Percentiles rank a stretch among this genome's conserved stretches.
Conservation (phyloP, 345 rosid species). For the Salix arbutifolia region DNA sequence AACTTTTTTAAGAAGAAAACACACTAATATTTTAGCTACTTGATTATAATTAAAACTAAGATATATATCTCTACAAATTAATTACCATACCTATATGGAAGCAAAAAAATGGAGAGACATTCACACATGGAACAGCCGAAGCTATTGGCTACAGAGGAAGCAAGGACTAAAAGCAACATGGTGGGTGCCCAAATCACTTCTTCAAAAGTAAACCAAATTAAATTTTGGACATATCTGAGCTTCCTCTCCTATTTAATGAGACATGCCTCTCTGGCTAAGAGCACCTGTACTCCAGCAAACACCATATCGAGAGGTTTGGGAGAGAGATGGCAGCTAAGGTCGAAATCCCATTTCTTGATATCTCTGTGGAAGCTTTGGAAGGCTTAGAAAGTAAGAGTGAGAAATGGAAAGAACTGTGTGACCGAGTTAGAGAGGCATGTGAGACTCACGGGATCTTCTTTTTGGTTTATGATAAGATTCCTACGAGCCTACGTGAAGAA, state of each 20-base stretch:
- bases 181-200: not conserved
- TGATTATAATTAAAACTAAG: too few relatives aligned
- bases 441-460: slow-evolving; percentile 42
- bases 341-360: slow-evolving; percentile 29
- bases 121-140: not conserved
- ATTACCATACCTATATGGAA: not conserved
- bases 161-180: not conserved
- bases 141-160: not conserved
- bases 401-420: slow-evolving; percentile 22
- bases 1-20: too few relatives aligned
- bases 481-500: slow-evolving; percentile 11
- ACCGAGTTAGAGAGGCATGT: slow-evolving; percentile 35
- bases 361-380: slow-evolving; percentile 9
- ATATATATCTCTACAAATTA: not conserved
- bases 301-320: not conserved
- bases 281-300: not conserved
- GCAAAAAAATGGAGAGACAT: not conserved
- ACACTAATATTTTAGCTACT: too few relatives aligned
- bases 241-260: not conserved
- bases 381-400: not conserved
- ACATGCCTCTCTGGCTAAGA: not conserved
- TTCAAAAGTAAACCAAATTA: not conserved
- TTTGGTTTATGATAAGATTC: slow-evolving; percentile 11
- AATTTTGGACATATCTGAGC: not conserved
- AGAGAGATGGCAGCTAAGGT: slow-evolving; percentile 6